Conservation (phyloP, 2,329 filamentous ascomycete species). For the Sordariomycetes sp. region DNA sequence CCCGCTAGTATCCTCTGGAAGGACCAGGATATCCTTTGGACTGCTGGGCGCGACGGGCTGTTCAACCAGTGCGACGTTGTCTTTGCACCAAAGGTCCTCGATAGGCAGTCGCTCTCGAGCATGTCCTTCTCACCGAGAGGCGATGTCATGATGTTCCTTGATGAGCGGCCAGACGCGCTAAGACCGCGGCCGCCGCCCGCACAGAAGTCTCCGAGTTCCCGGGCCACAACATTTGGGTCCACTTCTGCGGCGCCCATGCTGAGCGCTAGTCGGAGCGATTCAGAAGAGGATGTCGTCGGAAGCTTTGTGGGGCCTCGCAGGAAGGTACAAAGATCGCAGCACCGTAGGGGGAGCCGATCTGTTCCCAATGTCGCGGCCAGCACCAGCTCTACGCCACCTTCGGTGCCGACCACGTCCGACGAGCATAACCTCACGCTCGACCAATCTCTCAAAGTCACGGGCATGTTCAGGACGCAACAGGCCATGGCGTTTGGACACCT, state of each 20-base stretch:
- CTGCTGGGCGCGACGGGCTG: constrained; percentile 48
- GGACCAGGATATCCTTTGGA: constrained; percentile 56
- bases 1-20: constrained; percentile 53
- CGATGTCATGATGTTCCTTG: constrained; percentile 50
- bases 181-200: constrained; percentile 21
- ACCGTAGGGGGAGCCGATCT: constrained; percentile 30
- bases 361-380: neutral
- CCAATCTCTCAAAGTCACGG: constrained; percentile 46
- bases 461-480: constrained; percentile 47
- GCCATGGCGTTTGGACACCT: constrained; percentile 51
- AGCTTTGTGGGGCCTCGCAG: constrained; percentile 44
- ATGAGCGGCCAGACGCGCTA: constrained; percentile 35
- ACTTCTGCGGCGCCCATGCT: constrained; percentile 38
- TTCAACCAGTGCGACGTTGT: constrained; percentile 57
- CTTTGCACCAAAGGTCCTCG: constrained; percentile 51
- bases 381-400: constrained; percentile 46
- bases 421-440: constrained; percentile 41
- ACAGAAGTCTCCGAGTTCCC: constrained; percentile 19
- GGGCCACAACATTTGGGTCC: constrained; percentile 32
- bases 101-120: constrained; percentile 50
- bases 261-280: constrained; percentile 51
- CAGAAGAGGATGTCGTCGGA: constrained; percentile 52
- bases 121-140: constrained; percentile 50
- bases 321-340: constrained; percentile 17
- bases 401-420: constrained; percentile 20